These are phyloP conservation scores for Paramecium biaurelia DNA, from an alignment of 73 alveolate genomes.

Conservation along the genomic window DNA sequence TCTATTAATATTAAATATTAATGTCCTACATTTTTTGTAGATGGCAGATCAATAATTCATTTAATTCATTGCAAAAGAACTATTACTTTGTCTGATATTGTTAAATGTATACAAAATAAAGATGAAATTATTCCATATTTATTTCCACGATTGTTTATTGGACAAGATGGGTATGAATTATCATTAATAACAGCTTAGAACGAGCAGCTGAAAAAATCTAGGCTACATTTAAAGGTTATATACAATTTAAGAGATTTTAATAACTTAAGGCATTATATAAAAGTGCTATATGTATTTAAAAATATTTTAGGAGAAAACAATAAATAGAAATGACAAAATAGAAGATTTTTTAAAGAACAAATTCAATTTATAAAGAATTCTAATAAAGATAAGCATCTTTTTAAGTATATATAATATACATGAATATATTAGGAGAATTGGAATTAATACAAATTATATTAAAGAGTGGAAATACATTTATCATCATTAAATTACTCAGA, in stretches of 20 bases:
- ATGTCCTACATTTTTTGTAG: slow-evolving; percentile 34
- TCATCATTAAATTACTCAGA: background rate
- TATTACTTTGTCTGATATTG: background rate
- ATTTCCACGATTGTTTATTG: background rate
- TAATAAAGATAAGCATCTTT: background rate
- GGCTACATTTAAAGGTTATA: background rate
- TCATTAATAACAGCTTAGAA: background rate
- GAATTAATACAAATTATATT: background rate
- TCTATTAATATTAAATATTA: background rate
- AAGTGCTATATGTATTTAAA: background rate
- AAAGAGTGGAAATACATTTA: slow-evolving; percentile 13
- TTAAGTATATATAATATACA: background rate
- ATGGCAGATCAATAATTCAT: background rate
- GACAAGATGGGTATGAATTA: slow-evolving; percentile 32
- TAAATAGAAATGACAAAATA: background rate
- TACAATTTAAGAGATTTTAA: background rate
- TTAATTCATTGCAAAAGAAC: background rate
- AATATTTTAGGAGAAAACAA: background rate
- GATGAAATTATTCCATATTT: slow-evolving; percentile 38
- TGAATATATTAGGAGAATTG: background rate
- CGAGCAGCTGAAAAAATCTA: slow-evolving; percentile 25
- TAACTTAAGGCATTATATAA: background rate
- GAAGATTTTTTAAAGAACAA: background rate
- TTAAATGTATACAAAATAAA: background rate
- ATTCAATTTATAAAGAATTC: background rate